A percentile compares a stretch with the other conserved stretches of the same genome.
Conservation (phyloP, 345 rosid genomes). For the Trapa bicornis region DNA sequence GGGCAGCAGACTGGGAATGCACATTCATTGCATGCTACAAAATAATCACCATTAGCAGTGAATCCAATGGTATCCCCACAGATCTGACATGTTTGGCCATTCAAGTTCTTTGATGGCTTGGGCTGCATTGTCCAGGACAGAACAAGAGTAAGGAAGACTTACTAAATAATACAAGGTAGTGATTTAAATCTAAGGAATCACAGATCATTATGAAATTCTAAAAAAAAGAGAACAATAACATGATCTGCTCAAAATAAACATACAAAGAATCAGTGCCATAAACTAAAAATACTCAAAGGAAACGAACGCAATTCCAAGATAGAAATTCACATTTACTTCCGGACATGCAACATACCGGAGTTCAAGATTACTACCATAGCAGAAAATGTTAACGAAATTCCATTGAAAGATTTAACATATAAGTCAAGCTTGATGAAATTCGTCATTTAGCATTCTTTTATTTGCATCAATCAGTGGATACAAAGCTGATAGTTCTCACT, state of each 20-base stretch:
- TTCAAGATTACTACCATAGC: too few species aligned
- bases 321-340: background rate
- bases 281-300: background rate
- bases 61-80: conserved; percentile 84
- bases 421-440: background rate
- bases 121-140: conserved; percentile 43
- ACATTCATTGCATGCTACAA: conserved; percentile 98
- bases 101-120: conserved; percentile 63
- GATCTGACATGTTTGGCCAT: conserved; percentile 82
- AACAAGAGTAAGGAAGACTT: conserved; percentile 9
- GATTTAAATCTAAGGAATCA: background rate
- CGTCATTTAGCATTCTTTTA: background rate
- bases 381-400: background rate
- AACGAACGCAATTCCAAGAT: background rate
- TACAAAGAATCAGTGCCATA: background rate
- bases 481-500: background rate
- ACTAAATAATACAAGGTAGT: background rate
- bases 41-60: conserved; percentile 50
- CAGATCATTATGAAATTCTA: background rate
- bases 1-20: conserved; percentile 98
- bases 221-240: background rate
- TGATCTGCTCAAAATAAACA: background rate
- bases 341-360: background rate
- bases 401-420: background rate
- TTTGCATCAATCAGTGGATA: background rate